phyloP scores from a whole-genome alignment of 176 grass and related monocot genomes.

The Panicum miliaceum region DNA sequence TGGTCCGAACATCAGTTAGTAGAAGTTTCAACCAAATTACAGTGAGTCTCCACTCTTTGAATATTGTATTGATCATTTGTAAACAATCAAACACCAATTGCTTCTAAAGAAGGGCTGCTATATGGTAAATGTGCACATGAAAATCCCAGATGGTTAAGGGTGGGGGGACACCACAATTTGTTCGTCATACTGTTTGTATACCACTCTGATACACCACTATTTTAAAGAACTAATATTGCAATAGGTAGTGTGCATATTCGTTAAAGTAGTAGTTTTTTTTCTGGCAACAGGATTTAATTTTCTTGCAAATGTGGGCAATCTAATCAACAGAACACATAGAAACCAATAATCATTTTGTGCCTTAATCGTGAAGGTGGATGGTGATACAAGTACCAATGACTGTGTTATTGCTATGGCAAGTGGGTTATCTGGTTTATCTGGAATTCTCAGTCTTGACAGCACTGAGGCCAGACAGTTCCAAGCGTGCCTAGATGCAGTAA shows the following conservation, averaged over 20 bases:
- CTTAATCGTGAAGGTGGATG: constrained; percentile 84
- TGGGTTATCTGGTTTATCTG: constrained; percentile 73
- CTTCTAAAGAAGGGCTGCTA: not conserved
- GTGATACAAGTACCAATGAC: constrained; percentile 99
- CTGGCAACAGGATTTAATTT: constrained; percentile 7
- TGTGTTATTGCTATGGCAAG: constrained; percentile 96
- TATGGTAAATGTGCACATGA: not conserved
- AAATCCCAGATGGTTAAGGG: not conserved
- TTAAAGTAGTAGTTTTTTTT: not conserved
- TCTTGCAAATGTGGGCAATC: constrained; percentile 5
- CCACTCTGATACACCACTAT: not conserved
- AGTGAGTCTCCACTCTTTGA: constrained; percentile 52
- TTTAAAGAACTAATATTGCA: not conserved
- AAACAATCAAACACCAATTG: constrained; percentile 12
- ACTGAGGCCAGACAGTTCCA: constrained; percentile 87
- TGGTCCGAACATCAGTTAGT: constrained; percentile 75
- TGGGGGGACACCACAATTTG: not conserved
- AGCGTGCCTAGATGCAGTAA: constrained; percentile 90
- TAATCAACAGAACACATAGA: not conserved
- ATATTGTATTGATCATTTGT: not conserved
- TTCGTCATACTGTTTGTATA: not conserved
- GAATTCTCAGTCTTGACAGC: constrained; percentile 68
- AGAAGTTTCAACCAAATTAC: constrained; percentile 99
- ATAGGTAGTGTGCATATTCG: not conserved
- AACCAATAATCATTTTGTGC: constrained; percentile 22